phyloP scores from a whole-genome alignment of 495 filamentous ascomycete genomes.

The Xylaria grammica region DNA sequence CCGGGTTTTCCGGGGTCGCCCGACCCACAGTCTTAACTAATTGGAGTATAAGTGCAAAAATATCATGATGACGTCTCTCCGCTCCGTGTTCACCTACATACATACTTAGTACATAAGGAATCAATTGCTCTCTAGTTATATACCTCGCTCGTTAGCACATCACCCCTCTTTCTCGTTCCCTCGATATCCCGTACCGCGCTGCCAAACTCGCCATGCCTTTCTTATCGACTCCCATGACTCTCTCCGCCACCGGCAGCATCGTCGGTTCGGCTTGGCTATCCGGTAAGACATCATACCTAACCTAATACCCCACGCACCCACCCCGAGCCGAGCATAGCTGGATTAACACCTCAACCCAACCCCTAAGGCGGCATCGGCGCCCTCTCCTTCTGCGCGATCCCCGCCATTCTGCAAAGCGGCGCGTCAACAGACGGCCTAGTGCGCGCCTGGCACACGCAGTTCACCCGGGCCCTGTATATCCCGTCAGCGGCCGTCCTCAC shows the following conservation, averaged over 20 bases:
- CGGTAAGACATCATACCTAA: constrained; percentile 19
- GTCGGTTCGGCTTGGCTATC: constrained; percentile 37
- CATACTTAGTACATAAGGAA: not conserved
- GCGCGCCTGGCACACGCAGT: constrained; percentile 34
- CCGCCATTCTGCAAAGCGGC: constrained; percentile 38
- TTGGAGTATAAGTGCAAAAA: constrained; percentile 3
- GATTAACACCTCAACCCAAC: not conserved
- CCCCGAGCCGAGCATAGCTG: not conserved
- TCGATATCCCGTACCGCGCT: not conserved
- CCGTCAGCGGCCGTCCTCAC: constrained; percentile 40
- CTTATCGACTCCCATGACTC: constrained; percentile 31
- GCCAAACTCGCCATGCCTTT: constrained; percentile 25
- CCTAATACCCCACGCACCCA: no score
- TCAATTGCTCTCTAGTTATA: no score
- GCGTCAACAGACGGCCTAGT: constrained; percentile 39
- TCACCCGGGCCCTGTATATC: constrained; percentile 41
- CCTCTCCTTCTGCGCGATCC: constrained; percentile 39
- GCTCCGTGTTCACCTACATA: not conserved
- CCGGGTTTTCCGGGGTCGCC: constrained; percentile 7
- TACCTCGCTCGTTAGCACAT: not conserved
- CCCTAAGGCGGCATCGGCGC: constrained; percentile 45
- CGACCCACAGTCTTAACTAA: not conserved
- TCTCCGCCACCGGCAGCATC: constrained; percentile 32
- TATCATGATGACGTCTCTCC: constrained; percentile 1
- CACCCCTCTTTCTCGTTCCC: no score